Conservation (phyloP, 768 basidiomycete genomes). For the Leccinellum albellum region DNA sequence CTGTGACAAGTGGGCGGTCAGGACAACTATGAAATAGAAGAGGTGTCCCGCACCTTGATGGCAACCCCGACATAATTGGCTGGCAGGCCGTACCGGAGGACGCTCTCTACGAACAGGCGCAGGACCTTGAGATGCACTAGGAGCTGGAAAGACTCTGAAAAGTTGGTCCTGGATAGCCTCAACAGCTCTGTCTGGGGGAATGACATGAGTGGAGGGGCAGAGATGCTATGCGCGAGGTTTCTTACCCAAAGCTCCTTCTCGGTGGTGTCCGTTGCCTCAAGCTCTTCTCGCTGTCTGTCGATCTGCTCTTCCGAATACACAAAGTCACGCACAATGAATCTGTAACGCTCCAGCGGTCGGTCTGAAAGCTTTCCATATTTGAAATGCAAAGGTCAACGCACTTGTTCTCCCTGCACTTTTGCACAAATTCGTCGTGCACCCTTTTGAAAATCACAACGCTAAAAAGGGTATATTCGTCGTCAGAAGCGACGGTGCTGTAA, state of each 20-base stretch:
- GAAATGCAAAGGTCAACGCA: constrained; percentile 33
- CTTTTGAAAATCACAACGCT: constrained; percentile 86
- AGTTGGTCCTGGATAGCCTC: constrained; percentile 87
- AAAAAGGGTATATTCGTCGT: constrained; percentile 87
- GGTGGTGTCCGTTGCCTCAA: constrained; percentile 73
- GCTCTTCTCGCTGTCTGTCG: constrained; percentile 74
- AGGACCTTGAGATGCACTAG: constrained; percentile 91
- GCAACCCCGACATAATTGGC: constrained; percentile 82
- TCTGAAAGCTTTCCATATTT: not conserved
- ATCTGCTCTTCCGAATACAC: constrained; percentile 80
- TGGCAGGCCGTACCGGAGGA: constrained; percentile 91
- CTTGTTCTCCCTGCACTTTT: constrained; percentile 96
- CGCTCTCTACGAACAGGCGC: constrained; percentile 90
- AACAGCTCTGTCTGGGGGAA: constrained; percentile 78
- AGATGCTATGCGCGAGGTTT: not conserved
- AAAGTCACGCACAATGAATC: constrained; percentile 95
- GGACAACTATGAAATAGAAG: not conserved
- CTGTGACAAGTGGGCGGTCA: constrained; percentile 35
- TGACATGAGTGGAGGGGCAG: not conserved
- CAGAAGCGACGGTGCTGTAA: constrained; percentile 66
- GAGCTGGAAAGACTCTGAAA: constrained; percentile 93
- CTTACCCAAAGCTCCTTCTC: constrained; percentile 97
- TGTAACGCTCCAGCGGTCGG: constrained; percentile 30
- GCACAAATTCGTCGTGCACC: constrained; percentile 87
- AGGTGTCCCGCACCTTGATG: constrained; percentile 57